Conservation (phyloP, 2,329 filamentous ascomycete species). For the Ceratocystis cacaofunesta region DNA sequence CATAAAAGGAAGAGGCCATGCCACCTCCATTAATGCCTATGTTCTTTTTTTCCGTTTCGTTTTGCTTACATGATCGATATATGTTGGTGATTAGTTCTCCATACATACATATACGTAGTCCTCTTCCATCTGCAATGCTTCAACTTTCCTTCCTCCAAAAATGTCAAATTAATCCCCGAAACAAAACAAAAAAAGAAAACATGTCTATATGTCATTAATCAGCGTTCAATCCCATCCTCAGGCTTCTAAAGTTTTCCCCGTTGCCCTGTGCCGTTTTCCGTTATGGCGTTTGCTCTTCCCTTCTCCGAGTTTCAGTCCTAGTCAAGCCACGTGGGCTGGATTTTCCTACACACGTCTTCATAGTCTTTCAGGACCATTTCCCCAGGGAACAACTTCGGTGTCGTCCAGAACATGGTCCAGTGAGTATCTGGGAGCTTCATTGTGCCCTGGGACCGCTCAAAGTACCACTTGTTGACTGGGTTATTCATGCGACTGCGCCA, state of each 20-base stretch:
- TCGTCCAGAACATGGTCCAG: slow-evolving; percentile 99
- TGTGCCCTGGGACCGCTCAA: slow-evolving; percentile 72
- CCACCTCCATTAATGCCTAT: background rate
- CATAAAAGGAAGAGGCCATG: background rate
- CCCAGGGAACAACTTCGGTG: slow-evolving; percentile 44
- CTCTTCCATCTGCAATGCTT: background rate
- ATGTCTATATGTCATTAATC: background rate
- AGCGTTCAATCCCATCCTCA: background rate
- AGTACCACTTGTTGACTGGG: slow-evolving; percentile 98
- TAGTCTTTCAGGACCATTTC: slow-evolving; percentile 49
- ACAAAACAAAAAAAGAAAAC: background rate
- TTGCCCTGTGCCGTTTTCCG: background rate
- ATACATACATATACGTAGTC: too few species aligned
- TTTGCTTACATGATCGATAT: background rate
- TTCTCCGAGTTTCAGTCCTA: background rate
- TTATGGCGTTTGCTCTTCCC: too few species aligned
- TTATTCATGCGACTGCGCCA: slow-evolving; percentile 86
- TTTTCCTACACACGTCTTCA: slow-evolving; percentile 54
- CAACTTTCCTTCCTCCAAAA: background rate
- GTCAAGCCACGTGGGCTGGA: slow-evolving; percentile 50
- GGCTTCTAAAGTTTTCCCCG: background rate
- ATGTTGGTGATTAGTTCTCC: background rate
- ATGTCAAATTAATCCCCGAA: slow-evolving; percentile 4
- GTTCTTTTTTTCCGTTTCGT: background rate
- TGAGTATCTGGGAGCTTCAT: slow-evolving; percentile 68